Evolutionary conservation across 495 filamentous ascomycete genomes (phyloP).

Genomic region (Aspergillus bertholletiae): DNA sequence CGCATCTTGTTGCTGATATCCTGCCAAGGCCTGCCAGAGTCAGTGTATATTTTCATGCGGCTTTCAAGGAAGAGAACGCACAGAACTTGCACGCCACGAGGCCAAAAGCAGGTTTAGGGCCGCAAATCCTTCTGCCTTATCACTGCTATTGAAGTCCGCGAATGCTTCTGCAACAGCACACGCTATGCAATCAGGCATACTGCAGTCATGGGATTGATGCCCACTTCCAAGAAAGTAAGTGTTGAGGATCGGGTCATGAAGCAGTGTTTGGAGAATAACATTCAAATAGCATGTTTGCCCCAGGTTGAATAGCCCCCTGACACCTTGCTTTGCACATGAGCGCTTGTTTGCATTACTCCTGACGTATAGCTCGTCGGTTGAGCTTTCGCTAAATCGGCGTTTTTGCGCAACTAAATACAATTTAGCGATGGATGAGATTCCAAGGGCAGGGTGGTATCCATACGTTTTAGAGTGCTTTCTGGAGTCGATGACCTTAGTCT

Average conservation of each 20-base stretch:
- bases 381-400: constrained; percentile 26
- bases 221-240: constrained; percentile 86
- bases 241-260: constrained; percentile 82
- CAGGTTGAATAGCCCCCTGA: constrained; percentile 91
- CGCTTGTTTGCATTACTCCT: constrained; percentile 41
- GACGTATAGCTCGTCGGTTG: constrained; percentile 38
- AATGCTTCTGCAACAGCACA: constrained; percentile 92
- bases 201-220: constrained; percentile 69
- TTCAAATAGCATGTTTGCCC: constrained; percentile 93
- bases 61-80: constrained; percentile 20
- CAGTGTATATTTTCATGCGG: constrained; percentile 22
- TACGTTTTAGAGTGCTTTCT: constrained; percentile 24
- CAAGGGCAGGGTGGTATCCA: background rate
- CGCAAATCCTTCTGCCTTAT: constrained; percentile 79
- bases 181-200: constrained; percentile 65
- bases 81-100: constrained; percentile 69
- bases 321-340: constrained; percentile 46
- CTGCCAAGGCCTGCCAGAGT: constrained; percentile 67
- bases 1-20: constrained; percentile 91
- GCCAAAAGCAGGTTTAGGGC: constrained; percentile 75
- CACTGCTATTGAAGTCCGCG: constrained; percentile 77
- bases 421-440: background rate
- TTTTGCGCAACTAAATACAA: constrained; percentile 18
- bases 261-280: constrained; percentile 79
- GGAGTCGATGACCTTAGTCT: constrained; percentile 45